phyloP scores from a whole-genome alignment of 2,329 filamentous ascomycete species.

The Sporothrix humicola region DNA sequence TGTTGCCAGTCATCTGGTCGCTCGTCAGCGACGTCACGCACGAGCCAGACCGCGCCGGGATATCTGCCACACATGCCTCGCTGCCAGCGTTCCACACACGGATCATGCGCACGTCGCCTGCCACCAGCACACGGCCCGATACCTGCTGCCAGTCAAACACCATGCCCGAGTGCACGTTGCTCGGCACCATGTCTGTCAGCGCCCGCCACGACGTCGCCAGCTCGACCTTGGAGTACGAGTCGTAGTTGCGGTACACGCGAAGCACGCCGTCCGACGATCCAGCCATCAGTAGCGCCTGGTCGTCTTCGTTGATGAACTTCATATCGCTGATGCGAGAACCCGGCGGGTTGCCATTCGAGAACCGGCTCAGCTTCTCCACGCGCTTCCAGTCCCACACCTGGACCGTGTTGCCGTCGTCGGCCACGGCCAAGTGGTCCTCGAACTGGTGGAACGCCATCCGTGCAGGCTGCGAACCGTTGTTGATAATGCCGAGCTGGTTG shows the following conservation, averaged over 20 bases:
- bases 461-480: slow-evolving; percentile 85
- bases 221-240: slow-evolving; percentile 75
- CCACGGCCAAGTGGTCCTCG: slow-evolving; percentile 91
- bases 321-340: slow-evolving; percentile 93
- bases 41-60: slow-evolving; percentile 89
- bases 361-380: slow-evolving; percentile 75
- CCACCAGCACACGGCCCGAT: slow-evolving; percentile 92
- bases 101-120: slow-evolving; percentile 93
- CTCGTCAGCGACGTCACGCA: slow-evolving; percentile 96
- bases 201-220: slow-evolving; percentile 91
- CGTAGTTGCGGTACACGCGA: slow-evolving; percentile 91
- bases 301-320: slow-evolving; percentile 97
- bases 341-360: slow-evolving; percentile 91
- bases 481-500: slow-evolving; percentile 78
- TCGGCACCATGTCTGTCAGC: slow-evolving; percentile 89
- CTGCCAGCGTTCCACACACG: slow-evolving; percentile 94
- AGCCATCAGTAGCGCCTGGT: slow-evolving; percentile 91
- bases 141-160: slow-evolving; percentile 99
- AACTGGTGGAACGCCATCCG: slow-evolving; percentile 98
- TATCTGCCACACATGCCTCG: slow-evolving; percentile 91
- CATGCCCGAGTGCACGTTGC: slow-evolving; percentile 91
- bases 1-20: slow-evolving; percentile 95
- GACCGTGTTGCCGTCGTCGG: slow-evolving; percentile 90
- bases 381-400: slow-evolving; percentile 93
- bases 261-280: slow-evolving; percentile 95